Conservation (phyloP, 306 rosid species). For the Medicago truncatula region MtrunA17r5.0-ANR NC_053044.1:54682001-54682500, state of each 20-base stretch:
- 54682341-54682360: conserved; percentile 55
- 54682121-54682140: conserved; percentile 76
- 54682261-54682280: conserved; percentile 55
- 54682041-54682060: conserved; percentile 96
- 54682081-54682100: conserved; percentile 81
- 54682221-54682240: conserved; percentile 94
- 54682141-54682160: conserved; percentile 58
- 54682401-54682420: conserved; percentile 82
- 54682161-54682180: conserved; percentile 68
- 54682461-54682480: conserved; percentile 69
- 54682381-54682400: conserved; percentile 83
- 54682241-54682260: conserved; percentile 60
- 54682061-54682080: conserved; percentile 99
- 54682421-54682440: conserved; percentile 86
- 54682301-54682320: conserved; percentile 88
- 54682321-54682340: conserved; percentile 60
- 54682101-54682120: conserved; percentile 86
- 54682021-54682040: conserved; percentile 62
- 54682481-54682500: conserved; percentile 89
- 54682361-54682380: conserved; percentile 66
- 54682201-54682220: conserved; percentile 95
- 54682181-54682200: conserved; percentile 62
- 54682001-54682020: conserved; percentile 71
- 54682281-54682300: conserved; percentile 91
- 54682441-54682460: conserved; percentile 60